Percentiles rank a stretch among this genome's conserved stretches.
These are phyloP conservation scores for Hyaloscypha variabilis DNA, from an alignment of 495 filamentous ascomycete genomes.

Conservation along the genomic window DNA sequence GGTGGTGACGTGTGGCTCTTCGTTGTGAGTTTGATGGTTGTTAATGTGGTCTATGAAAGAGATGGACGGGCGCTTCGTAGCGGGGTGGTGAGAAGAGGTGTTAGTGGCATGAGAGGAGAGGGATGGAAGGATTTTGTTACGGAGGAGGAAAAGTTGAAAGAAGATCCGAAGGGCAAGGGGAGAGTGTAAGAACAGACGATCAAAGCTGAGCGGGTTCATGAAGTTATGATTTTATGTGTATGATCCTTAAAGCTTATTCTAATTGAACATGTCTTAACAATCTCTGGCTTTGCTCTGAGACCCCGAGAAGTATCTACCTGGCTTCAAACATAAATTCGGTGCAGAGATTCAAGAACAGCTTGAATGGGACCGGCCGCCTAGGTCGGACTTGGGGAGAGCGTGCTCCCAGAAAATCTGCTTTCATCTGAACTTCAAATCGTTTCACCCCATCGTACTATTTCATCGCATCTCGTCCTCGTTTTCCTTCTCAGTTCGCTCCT, in stretches of 20 bases:
- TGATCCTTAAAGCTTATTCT: neutral
- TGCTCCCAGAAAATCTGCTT: too few relatives aligned
- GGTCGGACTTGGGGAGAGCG: too few relatives aligned
- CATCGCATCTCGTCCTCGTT: too few relatives aligned
- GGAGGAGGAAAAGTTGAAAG: constrained; percentile 32
- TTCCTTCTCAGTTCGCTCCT: too few relatives aligned
- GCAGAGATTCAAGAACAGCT: too few relatives aligned
- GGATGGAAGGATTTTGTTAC: constrained; percentile 23
- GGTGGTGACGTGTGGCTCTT: constrained; percentile 86
- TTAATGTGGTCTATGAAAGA: constrained; percentile 78
- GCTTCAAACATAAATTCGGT: too few relatives aligned
- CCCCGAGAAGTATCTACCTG: too few relatives aligned
- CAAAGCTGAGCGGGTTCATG: neutral
- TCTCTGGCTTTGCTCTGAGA: too few relatives aligned
- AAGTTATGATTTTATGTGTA: neutral
- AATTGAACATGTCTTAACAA: neutral
- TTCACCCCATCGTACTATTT: too few relatives aligned
- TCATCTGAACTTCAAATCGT: too few relatives aligned
- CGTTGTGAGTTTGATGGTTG: constrained; percentile 71
- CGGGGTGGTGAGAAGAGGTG: constrained; percentile 65
- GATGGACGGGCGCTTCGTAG: constrained; percentile 69
- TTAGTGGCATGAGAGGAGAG: constrained; percentile 76
- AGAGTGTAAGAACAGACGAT: neutral
- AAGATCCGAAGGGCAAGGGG: constrained; percentile 22
- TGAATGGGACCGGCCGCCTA: too few relatives aligned